Evolutionary conservation across 148 eudicot species (phyloP).

Genomic region (Rhododendron williamsianum): DNA sequence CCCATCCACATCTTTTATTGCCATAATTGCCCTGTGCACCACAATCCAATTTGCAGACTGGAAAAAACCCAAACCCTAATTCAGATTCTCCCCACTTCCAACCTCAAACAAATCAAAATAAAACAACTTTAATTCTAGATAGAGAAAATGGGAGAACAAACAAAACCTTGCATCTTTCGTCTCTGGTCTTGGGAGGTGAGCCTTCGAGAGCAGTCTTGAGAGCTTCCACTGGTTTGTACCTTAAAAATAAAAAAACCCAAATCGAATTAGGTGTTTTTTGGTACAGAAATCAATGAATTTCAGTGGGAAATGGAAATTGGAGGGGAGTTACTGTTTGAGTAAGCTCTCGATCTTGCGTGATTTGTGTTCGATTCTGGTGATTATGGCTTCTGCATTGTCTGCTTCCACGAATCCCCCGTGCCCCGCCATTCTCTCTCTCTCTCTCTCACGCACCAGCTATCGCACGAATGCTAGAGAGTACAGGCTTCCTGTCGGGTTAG

Average conservation of each 20-base stretch:
- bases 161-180: conserved; percentile 80
- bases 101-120: background rate
- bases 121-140: background rate
- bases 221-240: conserved; percentile 92
- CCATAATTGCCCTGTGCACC: conserved; percentile 94
- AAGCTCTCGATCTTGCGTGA: conserved; percentile 93
- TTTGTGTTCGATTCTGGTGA: conserved; percentile 85
- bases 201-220: conserved; percentile 96
- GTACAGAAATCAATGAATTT: background rate
- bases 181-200: conserved; percentile 65
- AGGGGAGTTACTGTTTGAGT: conserved; percentile 63
- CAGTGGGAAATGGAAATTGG: background rate
- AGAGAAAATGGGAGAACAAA: background rate
- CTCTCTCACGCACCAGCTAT: background rate
- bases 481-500: background rate
- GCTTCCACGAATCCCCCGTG: conserved; percentile 58
- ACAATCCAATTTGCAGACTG: conserved; percentile 98
- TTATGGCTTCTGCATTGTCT: conserved; percentile 88
- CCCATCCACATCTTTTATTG: conserved; percentile 86
- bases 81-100: background rate
- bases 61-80: conserved; percentile 8
- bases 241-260: background rate
- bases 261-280: background rate
- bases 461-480: background rate
- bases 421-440: conserved; percentile 27